These are phyloP conservation scores for Amanita polypyramis DNA, from an alignment of 768 basidiomycete species.

Conservation along the genomic window DNA sequence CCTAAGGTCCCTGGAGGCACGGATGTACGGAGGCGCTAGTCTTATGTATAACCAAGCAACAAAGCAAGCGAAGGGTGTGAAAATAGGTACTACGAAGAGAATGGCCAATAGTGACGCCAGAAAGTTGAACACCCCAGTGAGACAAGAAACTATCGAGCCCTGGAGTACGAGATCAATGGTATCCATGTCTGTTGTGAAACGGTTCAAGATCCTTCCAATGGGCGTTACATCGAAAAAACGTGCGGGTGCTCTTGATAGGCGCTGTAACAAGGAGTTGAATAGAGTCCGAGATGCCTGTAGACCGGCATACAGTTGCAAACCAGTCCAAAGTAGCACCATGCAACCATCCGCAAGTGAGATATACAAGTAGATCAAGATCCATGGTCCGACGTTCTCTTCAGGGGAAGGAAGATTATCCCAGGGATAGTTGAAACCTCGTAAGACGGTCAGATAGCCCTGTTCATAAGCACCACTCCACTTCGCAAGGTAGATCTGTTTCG, in stretches of 20 bases:
- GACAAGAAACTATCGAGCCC: slow-evolving; percentile 40
- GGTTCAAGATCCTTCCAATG: slow-evolving; percentile 68
- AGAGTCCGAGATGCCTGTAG: slow-evolving; percentile 54
- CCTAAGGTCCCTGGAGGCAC: slow-evolving; percentile 55
- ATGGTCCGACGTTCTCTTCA: slow-evolving; percentile 47
- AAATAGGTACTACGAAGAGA: slow-evolving; percentile 48
- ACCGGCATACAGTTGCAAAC: slow-evolving; percentile 58
- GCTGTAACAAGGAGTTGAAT: slow-evolving; percentile 41
- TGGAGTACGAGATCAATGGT: slow-evolving; percentile 60
- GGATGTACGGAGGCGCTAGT: slow-evolving; percentile 49
- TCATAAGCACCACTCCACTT: slow-evolving; percentile 63
- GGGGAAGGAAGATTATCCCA: slow-evolving; percentile 49
- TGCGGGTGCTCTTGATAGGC: slow-evolving; percentile 51
- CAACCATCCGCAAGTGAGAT: slow-evolving; percentile 52
- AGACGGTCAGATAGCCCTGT: slow-evolving; percentile 15
- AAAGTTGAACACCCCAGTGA: slow-evolving; percentile 51
- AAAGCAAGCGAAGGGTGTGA: slow-evolving; percentile 54
- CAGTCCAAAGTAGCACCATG: slow-evolving; percentile 42
- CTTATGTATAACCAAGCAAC: slow-evolving; percentile 64
- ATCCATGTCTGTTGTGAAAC: slow-evolving; percentile 71
- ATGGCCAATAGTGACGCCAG: slow-evolving; percentile 55
- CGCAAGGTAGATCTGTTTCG: slow-evolving; percentile 48
- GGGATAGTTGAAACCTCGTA: slow-evolving; percentile 21
- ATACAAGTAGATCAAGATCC: slow-evolving; percentile 53
- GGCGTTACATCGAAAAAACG: slow-evolving; percentile 70